These are phyloP conservation scores for Chaetomium olivaceum DNA, from an alignment of 2,329 filamentous ascomycete species.

Conservation along the genomic window DNA sequence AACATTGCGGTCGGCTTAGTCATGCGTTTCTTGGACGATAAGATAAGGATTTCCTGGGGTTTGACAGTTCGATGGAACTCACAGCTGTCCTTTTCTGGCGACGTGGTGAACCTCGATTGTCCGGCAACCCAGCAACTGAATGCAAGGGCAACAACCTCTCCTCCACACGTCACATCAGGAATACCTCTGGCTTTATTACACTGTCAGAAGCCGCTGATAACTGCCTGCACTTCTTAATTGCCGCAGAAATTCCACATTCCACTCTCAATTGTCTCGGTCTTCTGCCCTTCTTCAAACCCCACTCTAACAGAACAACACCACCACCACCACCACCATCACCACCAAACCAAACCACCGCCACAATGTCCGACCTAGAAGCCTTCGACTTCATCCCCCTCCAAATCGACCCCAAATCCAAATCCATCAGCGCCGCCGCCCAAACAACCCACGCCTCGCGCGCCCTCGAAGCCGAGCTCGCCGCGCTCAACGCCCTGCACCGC, in stretches of 20 bases:
- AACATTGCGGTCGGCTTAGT: background rate
- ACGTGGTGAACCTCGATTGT: background rate
- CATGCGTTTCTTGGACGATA: conserved; percentile 6
- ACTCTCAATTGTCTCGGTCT: background rate
- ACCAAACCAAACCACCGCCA: conserved; percentile 6
- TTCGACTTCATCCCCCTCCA: conserved; percentile 81
- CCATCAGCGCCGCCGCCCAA: conserved; percentile 52
- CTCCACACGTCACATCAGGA: background rate
- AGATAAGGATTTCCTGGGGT: conserved; percentile 16
- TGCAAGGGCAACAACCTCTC: background rate
- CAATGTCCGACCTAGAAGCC: conserved; percentile 56
- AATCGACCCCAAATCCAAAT: conserved; percentile 80
- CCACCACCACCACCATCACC: background rate
- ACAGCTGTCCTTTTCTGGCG: conserved; percentile 24
- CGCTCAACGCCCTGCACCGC: conserved; percentile 79
- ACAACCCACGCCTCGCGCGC: conserved; percentile 40
- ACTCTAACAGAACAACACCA: too few relatives aligned
- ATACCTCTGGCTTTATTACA: background rate
- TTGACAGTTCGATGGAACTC: background rate
- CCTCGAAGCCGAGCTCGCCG: conserved; percentile 64
- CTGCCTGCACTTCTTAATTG: background rate
- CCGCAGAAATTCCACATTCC: background rate
- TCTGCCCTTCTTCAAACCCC: background rate
- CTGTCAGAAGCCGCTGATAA: background rate
- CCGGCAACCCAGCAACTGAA: background rate